A percentile compares a stretch with the other conserved stretches of the same genome.
Conservation (phyloP, 305 asterid species). For the Fraxinus latifolia region DNA sequence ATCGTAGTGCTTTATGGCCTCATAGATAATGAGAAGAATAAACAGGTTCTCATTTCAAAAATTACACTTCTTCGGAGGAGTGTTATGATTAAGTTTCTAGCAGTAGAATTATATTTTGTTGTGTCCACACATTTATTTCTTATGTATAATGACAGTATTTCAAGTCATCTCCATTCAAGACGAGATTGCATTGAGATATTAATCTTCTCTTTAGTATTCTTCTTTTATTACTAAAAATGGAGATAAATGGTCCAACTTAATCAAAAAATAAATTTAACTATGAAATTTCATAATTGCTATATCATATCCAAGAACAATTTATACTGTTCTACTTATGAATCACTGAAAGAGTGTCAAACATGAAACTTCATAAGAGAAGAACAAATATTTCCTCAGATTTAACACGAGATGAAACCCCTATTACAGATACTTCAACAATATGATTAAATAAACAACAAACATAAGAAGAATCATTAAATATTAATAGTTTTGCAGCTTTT, state of each 20-base stretch:
- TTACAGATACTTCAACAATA: not conserved
- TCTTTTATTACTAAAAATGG: not conserved
- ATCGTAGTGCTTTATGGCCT: not conserved
- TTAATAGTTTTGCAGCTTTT: not conserved
- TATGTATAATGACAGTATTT: not conserved
- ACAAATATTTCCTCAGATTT: not conserved
- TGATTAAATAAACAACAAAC: not conserved
- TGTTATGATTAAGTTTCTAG: not conserved
- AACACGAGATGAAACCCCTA: not conserved
- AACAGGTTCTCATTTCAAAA: not conserved
- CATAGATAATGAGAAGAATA: not conserved
- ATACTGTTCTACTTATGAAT: not conserved
- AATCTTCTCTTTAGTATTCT: not conserved
- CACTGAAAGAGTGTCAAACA: not conserved
- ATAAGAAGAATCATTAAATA: not conserved
- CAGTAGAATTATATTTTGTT: not conserved
- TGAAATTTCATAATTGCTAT: not conserved
- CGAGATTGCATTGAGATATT: not conserved
- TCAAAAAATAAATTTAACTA: not conserved
- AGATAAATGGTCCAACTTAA: not conserved
- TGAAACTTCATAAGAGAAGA: not conserved
- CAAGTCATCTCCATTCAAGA: not conserved
- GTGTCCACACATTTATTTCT: not conserved
- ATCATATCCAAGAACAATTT: not conserved
- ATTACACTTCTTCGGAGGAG: not conserved